Evolutionary conservation across 129 eudicot genomes (phyloP).

Genomic region (Flaveria ramosissima): DNA sequence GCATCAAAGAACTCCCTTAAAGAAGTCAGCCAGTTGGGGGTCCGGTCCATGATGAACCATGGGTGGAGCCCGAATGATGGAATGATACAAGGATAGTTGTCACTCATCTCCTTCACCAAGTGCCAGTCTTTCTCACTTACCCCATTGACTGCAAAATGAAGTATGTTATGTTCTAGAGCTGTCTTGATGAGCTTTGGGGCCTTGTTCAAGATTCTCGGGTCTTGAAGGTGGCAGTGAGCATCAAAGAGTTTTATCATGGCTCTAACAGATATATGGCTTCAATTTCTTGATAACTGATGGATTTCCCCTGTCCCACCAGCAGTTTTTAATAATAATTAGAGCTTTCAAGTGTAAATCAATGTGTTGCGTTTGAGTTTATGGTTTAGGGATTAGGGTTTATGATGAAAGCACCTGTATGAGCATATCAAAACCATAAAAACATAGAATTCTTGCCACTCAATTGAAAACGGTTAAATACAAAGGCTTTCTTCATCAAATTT

Average conservation of each 20-base stretch:
- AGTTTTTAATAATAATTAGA: background rate
- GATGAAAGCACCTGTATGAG: background rate
- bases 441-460: background rate
- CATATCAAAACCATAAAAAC: background rate
- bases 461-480: background rate
- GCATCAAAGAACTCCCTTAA: constrained; percentile 52
- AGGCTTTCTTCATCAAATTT: background rate
- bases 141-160: constrained; percentile 79
- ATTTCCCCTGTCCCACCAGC: background rate
- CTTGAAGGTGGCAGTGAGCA: constrained; percentile 95
- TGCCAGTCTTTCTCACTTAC: constrained; percentile 75
- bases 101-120: constrained; percentile 75
- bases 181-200: constrained; percentile 61
- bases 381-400: background rate
- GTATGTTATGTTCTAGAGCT: constrained; percentile 55
- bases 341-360: background rate
- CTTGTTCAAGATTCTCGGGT: constrained; percentile 48
- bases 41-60: constrained; percentile 58
- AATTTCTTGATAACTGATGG: constrained; percentile 12
- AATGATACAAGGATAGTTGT: constrained; percentile 49
- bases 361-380: background rate
- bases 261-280: background rate
- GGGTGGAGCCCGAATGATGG: constrained; percentile 89
- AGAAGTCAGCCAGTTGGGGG: constrained; percentile 61
- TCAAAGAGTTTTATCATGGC: constrained; percentile 77